These are phyloP conservation scores for Xanthoceras sorbifolium DNA, from an alignment of 345 rosid species.

Conservation along the genomic window DNA sequence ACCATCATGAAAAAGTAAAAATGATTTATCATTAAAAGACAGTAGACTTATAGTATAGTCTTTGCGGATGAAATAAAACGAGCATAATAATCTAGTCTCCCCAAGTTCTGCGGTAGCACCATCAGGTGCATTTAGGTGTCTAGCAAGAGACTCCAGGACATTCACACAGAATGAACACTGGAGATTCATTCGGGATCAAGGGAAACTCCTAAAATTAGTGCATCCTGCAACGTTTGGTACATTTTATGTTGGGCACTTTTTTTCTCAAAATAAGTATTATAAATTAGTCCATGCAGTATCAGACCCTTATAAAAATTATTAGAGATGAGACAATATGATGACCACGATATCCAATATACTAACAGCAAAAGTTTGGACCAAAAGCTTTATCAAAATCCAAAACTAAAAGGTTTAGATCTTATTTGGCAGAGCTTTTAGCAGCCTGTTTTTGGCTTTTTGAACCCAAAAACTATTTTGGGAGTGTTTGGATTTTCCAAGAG, in stretches of 20 bases:
- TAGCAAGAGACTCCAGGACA: conserved; percentile 1
- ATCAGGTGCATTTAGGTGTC: conserved; percentile 11
- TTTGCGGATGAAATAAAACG: no score
- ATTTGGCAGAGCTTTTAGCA: no score
- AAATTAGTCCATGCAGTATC: background rate
- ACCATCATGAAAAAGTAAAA: no score
- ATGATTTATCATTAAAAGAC: no score
- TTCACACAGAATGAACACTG: background rate
- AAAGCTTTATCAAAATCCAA: background rate
- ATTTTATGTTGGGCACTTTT: background rate
- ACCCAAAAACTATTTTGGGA: no score
- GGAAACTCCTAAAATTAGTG: background rate
- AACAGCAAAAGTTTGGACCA: background rate
- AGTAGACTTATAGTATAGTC: no score
- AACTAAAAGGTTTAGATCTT: no score
- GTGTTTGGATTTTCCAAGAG: no score
- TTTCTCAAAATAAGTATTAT: background rate
- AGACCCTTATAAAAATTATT: background rate
- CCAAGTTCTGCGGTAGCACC: conserved; percentile 13
- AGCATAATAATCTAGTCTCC: background rate
- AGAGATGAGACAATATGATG: background rate
- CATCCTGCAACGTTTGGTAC: background rate
- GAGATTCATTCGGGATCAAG: background rate
- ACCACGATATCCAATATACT: background rate
- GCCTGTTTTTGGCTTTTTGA: no score